Percentiles rank a stretch among this genome's conserved stretches.
Conservation (phyloP, 768 basidiomycete species). For the Sutorius australiensis region DNA sequence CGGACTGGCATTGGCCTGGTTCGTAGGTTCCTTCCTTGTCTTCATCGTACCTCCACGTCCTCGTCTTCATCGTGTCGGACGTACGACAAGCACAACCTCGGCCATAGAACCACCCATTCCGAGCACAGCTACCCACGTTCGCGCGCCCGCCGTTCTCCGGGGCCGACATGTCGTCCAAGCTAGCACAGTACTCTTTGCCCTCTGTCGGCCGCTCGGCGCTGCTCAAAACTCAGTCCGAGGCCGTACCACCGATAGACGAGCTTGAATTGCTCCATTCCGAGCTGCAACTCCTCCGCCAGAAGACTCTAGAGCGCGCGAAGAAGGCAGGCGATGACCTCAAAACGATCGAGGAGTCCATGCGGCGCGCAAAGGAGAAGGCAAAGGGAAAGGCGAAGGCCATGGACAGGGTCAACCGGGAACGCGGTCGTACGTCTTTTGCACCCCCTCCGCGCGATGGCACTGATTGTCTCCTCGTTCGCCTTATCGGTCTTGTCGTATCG, state of each 20-base stretch:
- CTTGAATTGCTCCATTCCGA: slow-evolving; percentile 63
- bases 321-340: slow-evolving; percentile 75
- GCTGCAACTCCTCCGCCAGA: slow-evolving; percentile 50
- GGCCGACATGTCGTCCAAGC: slow-evolving; percentile 57
- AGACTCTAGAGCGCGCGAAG: slow-evolving; percentile 58
- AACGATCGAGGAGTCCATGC: slow-evolving; percentile 73
- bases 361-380: slow-evolving; percentile 71
- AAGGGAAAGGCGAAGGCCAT: slow-evolving; percentile 67
- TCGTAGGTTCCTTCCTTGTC: too few relatives aligned
- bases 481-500: slow-evolving; percentile 13
- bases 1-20: slow-evolving; percentile 16
- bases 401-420: slow-evolving; percentile 70
- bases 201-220: slow-evolving; percentile 54
- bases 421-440: slow-evolving; percentile 60
- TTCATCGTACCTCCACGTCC: slow-evolving; percentile 14
- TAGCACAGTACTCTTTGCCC: slow-evolving; percentile 47
- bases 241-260: slow-evolving; percentile 69
- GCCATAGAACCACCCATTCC: slow-evolving; percentile 5
- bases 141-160: slow-evolving; percentile 15
- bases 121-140: slow-evolving; percentile 7
- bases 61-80: slow-evolving; percentile 16
- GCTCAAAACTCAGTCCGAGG: slow-evolving; percentile 59
- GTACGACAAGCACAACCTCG: slow-evolving; percentile 5
- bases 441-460: slow-evolving; percentile 3
- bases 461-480: slow-evolving; percentile 11